Percentiles rank a stretch among this genome's conserved stretches.
phyloP scores from a whole-genome alignment of 2,329 filamentous ascomycete species.

The Aspergillus fructus region DNA sequence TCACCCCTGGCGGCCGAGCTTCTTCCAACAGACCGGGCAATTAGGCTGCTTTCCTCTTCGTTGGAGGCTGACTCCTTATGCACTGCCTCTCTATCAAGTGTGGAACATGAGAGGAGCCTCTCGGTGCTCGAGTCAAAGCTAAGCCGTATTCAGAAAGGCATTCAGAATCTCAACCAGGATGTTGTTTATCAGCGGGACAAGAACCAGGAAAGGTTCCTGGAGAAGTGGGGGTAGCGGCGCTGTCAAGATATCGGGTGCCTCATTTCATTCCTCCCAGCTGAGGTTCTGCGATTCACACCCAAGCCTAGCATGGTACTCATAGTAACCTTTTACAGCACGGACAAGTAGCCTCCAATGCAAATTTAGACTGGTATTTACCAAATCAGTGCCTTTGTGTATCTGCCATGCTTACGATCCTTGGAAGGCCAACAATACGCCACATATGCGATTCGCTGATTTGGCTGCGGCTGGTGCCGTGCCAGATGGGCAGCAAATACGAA shows the following conservation, averaged over 20 bases:
- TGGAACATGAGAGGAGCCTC: conserved; percentile 28
- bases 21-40: conserved; percentile 31
- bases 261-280: not conserved
- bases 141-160: conserved; percentile 29
- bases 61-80: conserved; percentile 31
- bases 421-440: not conserved
- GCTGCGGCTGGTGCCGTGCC: conserved; percentile 4
- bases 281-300: not conserved
- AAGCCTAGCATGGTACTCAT: not conserved
- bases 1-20: conserved; percentile 31
- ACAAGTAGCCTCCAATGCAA: not conserved
- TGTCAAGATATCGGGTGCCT: not conserved
- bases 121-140: conserved; percentile 32
- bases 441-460: not conserved
- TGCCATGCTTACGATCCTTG: not conserved
- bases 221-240: conserved; percentile 29
- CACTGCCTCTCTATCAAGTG: conserved; percentile 27
- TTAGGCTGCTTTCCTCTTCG: conserved; percentile 31
- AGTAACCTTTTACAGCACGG: not conserved
- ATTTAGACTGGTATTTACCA: not conserved
- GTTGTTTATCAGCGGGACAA: conserved; percentile 33
- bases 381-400: not conserved
- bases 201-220: conserved; percentile 31
- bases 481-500: not conserved
- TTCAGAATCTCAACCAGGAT: conserved; percentile 35